These are phyloP conservation scores for Venturia effusa DNA, from an alignment of 2,329 filamentous ascomycete genomes.

Conservation along the genomic window DNA sequence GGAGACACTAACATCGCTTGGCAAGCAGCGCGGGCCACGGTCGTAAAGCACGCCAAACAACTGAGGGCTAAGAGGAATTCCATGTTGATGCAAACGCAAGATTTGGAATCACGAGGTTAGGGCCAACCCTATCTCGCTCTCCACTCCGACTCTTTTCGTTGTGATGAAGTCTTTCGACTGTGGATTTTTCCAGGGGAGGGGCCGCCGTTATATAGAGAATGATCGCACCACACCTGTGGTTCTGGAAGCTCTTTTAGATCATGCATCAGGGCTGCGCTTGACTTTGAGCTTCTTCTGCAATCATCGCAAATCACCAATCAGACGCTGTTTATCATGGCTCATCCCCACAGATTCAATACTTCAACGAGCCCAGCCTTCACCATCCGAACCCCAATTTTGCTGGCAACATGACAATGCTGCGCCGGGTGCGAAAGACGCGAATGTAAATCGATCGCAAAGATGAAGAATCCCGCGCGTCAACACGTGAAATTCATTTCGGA, in stretches of 20 bases:
- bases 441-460: no score
- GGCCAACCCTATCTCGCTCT: not conserved
- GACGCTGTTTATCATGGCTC: not conserved
- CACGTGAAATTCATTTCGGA: no score
- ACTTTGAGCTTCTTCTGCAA: not conserved
- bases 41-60: not conserved
- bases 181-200: not conserved
- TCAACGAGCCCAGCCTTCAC: not conserved
- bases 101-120: not conserved
- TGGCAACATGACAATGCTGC: not conserved
- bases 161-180: not conserved
- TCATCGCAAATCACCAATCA: constrained; percentile 9
- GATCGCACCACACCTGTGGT: constrained; percentile 23
- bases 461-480: no score
- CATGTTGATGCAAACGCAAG: not conserved
- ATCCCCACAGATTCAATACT: not conserved
- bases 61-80: not conserved
- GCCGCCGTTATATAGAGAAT: not conserved
- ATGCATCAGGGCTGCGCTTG: not conserved
- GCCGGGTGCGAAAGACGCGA: no score
- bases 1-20: not conserved
- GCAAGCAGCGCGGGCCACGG: not conserved
- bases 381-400: not conserved
- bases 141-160: not conserved
- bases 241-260: not conserved